A percentile compares a stretch with the other conserved stretches of the same genome.
Evolutionary conservation across 169 alveolate species (phyloP).

Genomic region (Hepatocystis sp.): DNA sequence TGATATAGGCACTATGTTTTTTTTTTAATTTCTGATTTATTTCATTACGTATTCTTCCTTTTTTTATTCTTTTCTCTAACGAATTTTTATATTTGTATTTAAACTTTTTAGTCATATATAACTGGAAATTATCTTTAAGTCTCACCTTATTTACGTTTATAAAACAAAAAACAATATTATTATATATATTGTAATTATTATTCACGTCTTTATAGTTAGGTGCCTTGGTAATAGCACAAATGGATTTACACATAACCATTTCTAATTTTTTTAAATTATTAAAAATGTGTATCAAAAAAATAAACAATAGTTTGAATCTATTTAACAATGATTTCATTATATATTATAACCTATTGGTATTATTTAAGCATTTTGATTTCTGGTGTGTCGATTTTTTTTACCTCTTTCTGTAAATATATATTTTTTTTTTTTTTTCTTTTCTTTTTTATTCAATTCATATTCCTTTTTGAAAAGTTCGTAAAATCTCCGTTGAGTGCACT

Average conservation of each 20-base stretch:
- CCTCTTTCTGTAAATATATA: too few relatives aligned
- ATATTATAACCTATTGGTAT: slow-evolving; percentile 6
- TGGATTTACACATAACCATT: slow-evolving; percentile 10
- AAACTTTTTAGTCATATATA: slow-evolving; percentile 67
- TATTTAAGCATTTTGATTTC: not conserved
- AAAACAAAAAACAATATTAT: slow-evolving; percentile 4
- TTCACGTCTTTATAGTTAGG: not conserved
- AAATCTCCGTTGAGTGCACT: too few relatives aligned
- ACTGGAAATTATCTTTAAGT: slow-evolving; percentile 14
- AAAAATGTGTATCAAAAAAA: slow-evolving; percentile 10
- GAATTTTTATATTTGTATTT: slow-evolving; percentile 62
- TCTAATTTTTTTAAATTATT: slow-evolving; percentile 4
- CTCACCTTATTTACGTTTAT: slow-evolving; percentile 8
- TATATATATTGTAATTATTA: too few relatives aligned
- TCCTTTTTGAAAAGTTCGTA: too few relatives aligned
- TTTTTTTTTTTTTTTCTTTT: too few relatives aligned
- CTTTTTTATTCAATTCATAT: too few relatives aligned
- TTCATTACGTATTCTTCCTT: slow-evolving; percentile 53
- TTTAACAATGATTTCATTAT: slow-evolving; percentile 21
- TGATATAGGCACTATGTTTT: slow-evolving; percentile 72
- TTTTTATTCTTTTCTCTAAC: slow-evolving; percentile 51
- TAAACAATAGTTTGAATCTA: slow-evolving; percentile 7
- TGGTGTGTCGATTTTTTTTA: not conserved
- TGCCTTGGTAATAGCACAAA: not conserved
- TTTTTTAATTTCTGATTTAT: slow-evolving; percentile 73